These are phyloP conservation scores for Parastagonospora nodorum DNA, from an alignment of 2,329 filamentous ascomycete species.

Conservation along the genomic window DNA sequence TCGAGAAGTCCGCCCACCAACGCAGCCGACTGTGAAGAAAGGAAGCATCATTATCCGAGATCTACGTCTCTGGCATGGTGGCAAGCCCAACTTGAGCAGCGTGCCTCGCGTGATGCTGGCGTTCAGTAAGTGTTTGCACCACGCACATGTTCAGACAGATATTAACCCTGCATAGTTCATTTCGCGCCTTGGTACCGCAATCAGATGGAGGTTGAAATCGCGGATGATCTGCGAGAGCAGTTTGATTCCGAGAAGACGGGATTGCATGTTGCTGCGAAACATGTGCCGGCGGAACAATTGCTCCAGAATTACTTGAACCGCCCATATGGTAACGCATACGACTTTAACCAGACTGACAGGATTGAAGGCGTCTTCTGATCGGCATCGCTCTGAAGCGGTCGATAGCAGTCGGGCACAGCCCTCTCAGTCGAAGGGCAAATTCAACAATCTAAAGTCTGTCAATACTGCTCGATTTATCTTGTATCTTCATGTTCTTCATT, in stretches of 20 bases:
- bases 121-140: constrained; percentile 27
- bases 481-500: no score
- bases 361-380: constrained; percentile 30
- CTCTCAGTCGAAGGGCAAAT: no score
- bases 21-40: constrained; percentile 45
- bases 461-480: no score
- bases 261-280: constrained; percentile 59
- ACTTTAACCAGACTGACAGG: constrained; percentile 58
- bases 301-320: constrained; percentile 58
- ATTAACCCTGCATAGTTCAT: constrained; percentile 41
- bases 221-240: constrained; percentile 54
- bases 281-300: constrained; percentile 51
- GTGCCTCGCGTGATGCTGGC: constrained; percentile 55
- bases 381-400: no score
- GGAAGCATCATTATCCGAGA: constrained; percentile 55
- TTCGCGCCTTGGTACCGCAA: constrained; percentile 66
- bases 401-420: no score
- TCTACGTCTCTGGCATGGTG: constrained; percentile 57
- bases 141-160: neutral
- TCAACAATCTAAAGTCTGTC: no score
- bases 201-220: constrained; percentile 61
- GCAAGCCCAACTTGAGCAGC: constrained; percentile 53
- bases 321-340: constrained; percentile 66
- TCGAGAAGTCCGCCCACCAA: constrained; percentile 20
- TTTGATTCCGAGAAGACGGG: constrained; percentile 49